Base-by-base conservation (phyloP, 352 stramenopile genomes). In the Halophytophthora polymorphica region DNA sequence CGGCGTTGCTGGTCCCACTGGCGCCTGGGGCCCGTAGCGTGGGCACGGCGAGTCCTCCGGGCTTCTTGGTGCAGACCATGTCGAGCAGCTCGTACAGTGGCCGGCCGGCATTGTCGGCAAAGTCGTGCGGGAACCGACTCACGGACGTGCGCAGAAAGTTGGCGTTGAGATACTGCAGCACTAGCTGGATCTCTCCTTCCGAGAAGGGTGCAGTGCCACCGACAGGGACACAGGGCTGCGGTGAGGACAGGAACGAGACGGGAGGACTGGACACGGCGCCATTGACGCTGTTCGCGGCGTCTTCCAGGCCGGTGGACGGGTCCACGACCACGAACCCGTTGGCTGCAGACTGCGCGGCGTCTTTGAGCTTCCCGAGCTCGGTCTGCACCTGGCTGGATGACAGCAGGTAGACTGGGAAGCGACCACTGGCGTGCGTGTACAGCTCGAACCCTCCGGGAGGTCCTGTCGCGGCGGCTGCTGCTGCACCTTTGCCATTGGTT, bases 21-120 rank as follows among this genome's bases (percentile, higher is more conserved):
- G 14, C 6, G 54, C 42, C 43, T 74, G 61, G 18, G 49, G 51
- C 25, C 61, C 53, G 15, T 47, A 61, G 23, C 7, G 41, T 63
- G 11, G 61, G 56, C 2, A 70, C 25, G 3, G 47, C 46, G 2
- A 58, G 17, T 0, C 59, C 68, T 7, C 61, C 83, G 15, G 96
- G 69, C 12, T 91, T 90, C 56, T 95, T 97, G 0, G 84, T 73
- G 28, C 87, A 92, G 15, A 98, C 70, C 58, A 89, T 83, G 29
- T 98, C 91, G 3, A 98, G 71, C 23, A 96, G 61, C 28, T 98
- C 94, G 40, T 90, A 93, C 25, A 93, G 37, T 0, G 83, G 83
- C 29, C 88, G 88, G 3, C 90, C 93, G 28, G 74, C 64, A 11
- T 50, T 64, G 28, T 95, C 69, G 2, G 93, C 55, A 37, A 98